Percentiles rank a stretch among this genome's conserved stretches.
These are phyloP conservation scores for Aspergillus ustus DNA, from an alignment of 2,329 filamentous ascomycete species.

Conservation along the genomic window DNA sequence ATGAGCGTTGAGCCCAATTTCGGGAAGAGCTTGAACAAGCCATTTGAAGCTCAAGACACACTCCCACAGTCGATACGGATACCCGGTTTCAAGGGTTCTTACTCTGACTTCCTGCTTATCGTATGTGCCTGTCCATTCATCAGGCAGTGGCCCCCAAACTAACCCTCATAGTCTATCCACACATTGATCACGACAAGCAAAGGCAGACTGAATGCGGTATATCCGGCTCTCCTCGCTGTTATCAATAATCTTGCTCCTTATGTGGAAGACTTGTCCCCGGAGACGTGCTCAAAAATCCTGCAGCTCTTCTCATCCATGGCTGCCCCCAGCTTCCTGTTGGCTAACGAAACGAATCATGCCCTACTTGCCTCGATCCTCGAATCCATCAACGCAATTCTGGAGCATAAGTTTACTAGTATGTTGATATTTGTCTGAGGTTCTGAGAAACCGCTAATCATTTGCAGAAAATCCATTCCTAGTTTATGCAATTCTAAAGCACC, in stretches of 20 bases:
- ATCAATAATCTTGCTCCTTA: slow-evolving; percentile 93
- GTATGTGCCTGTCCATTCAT: slow-evolving; percentile 46
- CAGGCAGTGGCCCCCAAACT: not conserved
- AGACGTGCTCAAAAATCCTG: slow-evolving; percentile 79
- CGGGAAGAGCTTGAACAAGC: slow-evolving; percentile 85
- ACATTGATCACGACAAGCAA: slow-evolving; percentile 89
- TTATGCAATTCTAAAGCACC: slow-evolving; percentile 76
- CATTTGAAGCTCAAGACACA: slow-evolving; percentile 85
- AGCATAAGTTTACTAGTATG: slow-evolving; percentile 82
- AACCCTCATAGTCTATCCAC: slow-evolving; percentile 73
- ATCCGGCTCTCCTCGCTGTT: slow-evolving; percentile 87
- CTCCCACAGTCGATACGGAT: slow-evolving; percentile 82
- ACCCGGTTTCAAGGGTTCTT: slow-evolving; percentile 82
- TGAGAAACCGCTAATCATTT: slow-evolving; percentile 27
- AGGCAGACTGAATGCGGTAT: slow-evolving; percentile 86
- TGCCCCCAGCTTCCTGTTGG: slow-evolving; percentile 85
- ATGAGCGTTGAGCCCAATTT: slow-evolving; percentile 92
- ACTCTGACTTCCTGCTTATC: slow-evolving; percentile 91
- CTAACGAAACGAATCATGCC: slow-evolving; percentile 87
- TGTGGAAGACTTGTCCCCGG: slow-evolving; percentile 73
- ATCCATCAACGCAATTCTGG: slow-evolving; percentile 85
- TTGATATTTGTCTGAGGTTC: slow-evolving; percentile 14
- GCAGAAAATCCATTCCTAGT: slow-evolving; percentile 80
- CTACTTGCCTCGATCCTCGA: slow-evolving; percentile 83
- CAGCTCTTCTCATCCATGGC: slow-evolving; percentile 93